Evolutionary conservation across 352 stramenopile genomes (phyloP), one percentile per base, ranked within the genome.

Genomic region (Globisporangium barbulae): DNA sequence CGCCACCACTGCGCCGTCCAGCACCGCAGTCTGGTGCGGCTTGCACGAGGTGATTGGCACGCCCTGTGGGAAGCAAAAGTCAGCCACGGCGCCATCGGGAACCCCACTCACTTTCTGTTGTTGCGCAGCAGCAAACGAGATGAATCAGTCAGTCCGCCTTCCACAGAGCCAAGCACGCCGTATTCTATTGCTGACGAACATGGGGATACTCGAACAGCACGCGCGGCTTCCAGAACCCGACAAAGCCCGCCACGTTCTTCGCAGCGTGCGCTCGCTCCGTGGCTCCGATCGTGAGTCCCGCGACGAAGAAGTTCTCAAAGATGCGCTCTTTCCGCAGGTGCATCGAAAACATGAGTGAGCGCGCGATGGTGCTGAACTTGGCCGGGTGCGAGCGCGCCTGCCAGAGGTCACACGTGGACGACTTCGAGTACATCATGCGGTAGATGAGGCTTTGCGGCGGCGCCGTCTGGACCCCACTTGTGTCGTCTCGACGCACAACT

Each of bases 221-320:
- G n/a, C 68, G 75, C 6, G 86, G 86, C 50, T 93, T 95, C 77
- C 78, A 93, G 47, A 77, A 89, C 8, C 78, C 72, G 22, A 70
- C 68, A 39, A 86, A 71, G 15, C 69, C 71, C 1, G 68, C 67
- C 15, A 62, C 53, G 3, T 65, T 70, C 17, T 59, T 70, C 2
- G 61, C 62, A 19, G 76, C 57, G 64, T 69, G 54, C 52, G 73
- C 69, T 5, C 64, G 63, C 35, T 88, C 70, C 2, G 55, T 50
- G 42, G 74, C 72, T 58, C 69, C 74, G 0, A 85, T 55, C 7
- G 71, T 37, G 42, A 86, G 68, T 1, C 86, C 84, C 9, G 68
- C 73, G 12, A 95, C 76, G 67, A 95, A 89, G 55, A 91, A 95
- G 44, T 86, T 81, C 60, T 95, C 86, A 54, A 93, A 95, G 1